Evolutionary conservation across 179 eudicot species (phyloP).

Genomic region (Camellia oleifera): DNA sequence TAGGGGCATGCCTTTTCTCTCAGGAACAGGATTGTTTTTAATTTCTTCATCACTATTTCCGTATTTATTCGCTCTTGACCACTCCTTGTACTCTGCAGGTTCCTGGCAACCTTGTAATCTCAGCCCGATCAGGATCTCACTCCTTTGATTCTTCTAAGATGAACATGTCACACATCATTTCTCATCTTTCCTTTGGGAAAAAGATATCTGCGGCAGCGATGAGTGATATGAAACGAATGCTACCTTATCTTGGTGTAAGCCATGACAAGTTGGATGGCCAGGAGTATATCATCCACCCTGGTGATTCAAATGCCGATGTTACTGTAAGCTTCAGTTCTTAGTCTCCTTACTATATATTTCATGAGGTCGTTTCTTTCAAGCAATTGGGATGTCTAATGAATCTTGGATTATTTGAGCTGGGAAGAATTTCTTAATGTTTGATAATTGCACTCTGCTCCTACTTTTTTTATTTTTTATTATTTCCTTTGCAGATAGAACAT

Average conservation of each 20-base stretch:
- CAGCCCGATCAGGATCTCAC: conserved; percentile 89
- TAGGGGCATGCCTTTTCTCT: neutral
- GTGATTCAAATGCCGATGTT: conserved; percentile 64
- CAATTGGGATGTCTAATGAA: neutral
- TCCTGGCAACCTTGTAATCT: conserved; percentile 87
- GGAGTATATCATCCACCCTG: conserved; percentile 54
- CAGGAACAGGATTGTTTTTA: neutral
- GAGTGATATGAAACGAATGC: conserved; percentile 64
- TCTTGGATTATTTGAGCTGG: neutral
- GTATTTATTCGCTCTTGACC: neutral
- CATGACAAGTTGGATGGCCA: conserved; percentile 67
- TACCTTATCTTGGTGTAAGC: conserved; percentile 80
- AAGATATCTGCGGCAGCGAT: conserved; percentile 50
- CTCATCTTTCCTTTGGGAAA: conserved; percentile 80
- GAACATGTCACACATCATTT: conserved; percentile 84
- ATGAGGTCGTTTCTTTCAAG: neutral
- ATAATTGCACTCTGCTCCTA: neutral
- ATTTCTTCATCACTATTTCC: neutral
- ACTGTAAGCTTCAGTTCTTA: conserved; percentile 55
- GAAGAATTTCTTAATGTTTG: neutral
- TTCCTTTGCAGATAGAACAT: conserved; percentile 80
- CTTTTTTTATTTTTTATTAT: conserved; percentile 14
- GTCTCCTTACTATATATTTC: neutral
- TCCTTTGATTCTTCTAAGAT: conserved; percentile 93
- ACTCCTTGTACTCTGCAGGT: conserved; percentile 54